Base-by-base conservation (phyloP, 345 rosid genomes). In the Pugionium dolabratum region DNA sequence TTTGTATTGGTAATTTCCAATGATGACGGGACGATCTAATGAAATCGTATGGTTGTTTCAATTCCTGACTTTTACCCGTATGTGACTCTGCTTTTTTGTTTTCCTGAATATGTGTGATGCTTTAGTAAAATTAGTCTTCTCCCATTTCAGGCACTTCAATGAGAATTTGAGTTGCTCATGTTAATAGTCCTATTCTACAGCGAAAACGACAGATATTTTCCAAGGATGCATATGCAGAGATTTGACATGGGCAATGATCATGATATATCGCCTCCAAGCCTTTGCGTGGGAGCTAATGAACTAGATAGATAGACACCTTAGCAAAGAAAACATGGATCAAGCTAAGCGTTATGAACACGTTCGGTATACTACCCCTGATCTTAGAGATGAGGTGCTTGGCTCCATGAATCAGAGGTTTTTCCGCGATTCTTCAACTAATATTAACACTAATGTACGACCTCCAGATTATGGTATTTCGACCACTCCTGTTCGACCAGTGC, bases 401-500 rank as follows among this genome's bases (percentile, higher is more conserved):
- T 56, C 74, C 54, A 34, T 62, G 0, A 67, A 74, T 43, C 69
- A 74, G 41, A 68, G 69, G 69, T 62, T 68, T 68, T 48, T 69
- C 5, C 64, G 41, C 9, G 78, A 74, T 41, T 42, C 69, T 28
- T 74, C 78, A n/a, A 62, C 64, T 55, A 67, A 35, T 62, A 29
- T 48, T 46, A 62, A 53, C 59, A 29, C 54, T 7, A 54, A 48
- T 35, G 69, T 68, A 61, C 69, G 78, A 31, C 78, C 78, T 47
- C 78, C 78, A 54, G 78, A 74, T 48, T 74, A 68, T 68, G 60
- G 31, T 68, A 30, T 55, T 47, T 6, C 64, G 6, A 28, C 69
- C 59, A 18, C 18, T 18, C 73, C 69, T 67, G 46, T 69, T 68
- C 73, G 73, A 33, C 78, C 78, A 18, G 78, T 74, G 50, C 68